Percentiles rank a stretch among this genome's conserved stretches.
phyloP scores from a whole-genome alignment of 2,329 filamentous ascomycete genomes.

The Colletotrichum spaethianum region DNA sequence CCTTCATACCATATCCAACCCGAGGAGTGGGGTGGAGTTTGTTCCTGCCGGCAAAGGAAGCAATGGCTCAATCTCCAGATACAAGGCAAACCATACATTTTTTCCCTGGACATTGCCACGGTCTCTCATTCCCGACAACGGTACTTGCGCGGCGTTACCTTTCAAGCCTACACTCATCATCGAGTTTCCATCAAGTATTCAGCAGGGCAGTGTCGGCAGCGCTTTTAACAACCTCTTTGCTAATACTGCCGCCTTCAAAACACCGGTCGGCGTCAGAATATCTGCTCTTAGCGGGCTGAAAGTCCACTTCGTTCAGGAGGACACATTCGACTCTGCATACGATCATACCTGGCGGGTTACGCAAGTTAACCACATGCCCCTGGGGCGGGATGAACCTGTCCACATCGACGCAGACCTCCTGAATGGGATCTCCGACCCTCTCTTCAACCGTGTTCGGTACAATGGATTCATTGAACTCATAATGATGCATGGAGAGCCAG shows the following conservation, averaged over 20 bases:
- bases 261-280: constrained; percentile 47
- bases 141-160: constrained; percentile 81
- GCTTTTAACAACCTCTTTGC: constrained; percentile 63
- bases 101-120: constrained; percentile 94
- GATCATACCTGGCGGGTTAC: constrained; percentile 78
- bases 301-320: constrained; percentile 78
- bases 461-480: constrained; percentile 81
- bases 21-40: constrained; percentile 63
- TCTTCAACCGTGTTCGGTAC: constrained; percentile 86
- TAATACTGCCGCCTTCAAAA: constrained; percentile 44
- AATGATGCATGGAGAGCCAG: constrained; percentile 64
- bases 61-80: constrained; percentile 48
- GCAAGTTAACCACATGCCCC: constrained; percentile 82
- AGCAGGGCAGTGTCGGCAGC: constrained; percentile 47
- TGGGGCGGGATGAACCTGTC: constrained; percentile 91
- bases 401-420: constrained; percentile 84
- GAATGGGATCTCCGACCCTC: constrained; percentile 83
- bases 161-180: constrained; percentile 79
- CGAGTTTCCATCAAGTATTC: constrained; percentile 70
- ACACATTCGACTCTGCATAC: constrained; percentile 53
- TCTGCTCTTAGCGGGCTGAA: constrained; percentile 68
- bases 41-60: constrained; percentile 59
- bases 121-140: constrained; percentile 81
- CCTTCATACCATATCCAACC: constrained; percentile 81
- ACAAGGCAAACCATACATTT: constrained; percentile 82